These are phyloP conservation scores for Aspergillus persii DNA, from an alignment of 2,329 filamentous ascomycete species.

Conservation along the genomic window DNA sequence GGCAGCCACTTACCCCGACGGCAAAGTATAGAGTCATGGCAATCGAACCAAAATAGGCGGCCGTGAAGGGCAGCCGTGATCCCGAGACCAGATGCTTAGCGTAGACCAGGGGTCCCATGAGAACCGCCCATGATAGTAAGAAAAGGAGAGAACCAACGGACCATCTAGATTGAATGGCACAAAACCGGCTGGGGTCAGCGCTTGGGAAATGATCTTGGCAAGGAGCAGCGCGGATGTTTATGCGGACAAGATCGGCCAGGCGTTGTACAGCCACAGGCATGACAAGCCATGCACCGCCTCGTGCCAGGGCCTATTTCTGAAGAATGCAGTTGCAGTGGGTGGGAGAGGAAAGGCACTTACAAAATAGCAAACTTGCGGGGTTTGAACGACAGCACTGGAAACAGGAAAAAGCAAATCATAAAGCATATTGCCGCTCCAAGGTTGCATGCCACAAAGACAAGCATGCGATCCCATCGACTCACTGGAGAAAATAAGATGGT, in stretches of 20 bases:
- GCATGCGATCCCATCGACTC: constrained; percentile 92
- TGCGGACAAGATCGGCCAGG: constrained; percentile 5
- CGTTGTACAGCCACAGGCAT: constrained; percentile 19
- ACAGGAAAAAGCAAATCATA: constrained; percentile 82
- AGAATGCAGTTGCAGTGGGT: constrained; percentile 20
- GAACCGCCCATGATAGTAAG: constrained; percentile 84
- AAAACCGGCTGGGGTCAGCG: constrained; percentile 25
- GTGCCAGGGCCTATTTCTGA: background rate
- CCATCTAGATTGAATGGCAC: constrained; percentile 63
- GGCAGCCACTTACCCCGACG: constrained; percentile 69
- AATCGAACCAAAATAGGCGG: constrained; percentile 92
- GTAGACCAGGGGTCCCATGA: constrained; percentile 89
- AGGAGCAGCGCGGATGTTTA: constrained; percentile 1
- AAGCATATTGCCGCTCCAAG: constrained; percentile 87
- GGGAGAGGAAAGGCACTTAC: constrained; percentile 61
- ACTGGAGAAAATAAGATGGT: constrained; percentile 53
- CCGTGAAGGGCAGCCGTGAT: constrained; percentile 84
- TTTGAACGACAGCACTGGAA: constrained; percentile 74
- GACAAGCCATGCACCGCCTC: constrained; percentile 23
- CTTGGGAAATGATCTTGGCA: constrained; percentile 11
- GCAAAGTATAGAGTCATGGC: constrained; percentile 87
- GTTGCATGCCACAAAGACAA: constrained; percentile 91
- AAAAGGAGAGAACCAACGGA: constrained; percentile 88
- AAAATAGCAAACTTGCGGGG: constrained; percentile 94
- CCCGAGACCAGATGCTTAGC: constrained; percentile 79